Base-by-base conservation (phyloP, 2,329 filamentous ascomycete species). In the Ilyonectria mors-panacis region DNA sequence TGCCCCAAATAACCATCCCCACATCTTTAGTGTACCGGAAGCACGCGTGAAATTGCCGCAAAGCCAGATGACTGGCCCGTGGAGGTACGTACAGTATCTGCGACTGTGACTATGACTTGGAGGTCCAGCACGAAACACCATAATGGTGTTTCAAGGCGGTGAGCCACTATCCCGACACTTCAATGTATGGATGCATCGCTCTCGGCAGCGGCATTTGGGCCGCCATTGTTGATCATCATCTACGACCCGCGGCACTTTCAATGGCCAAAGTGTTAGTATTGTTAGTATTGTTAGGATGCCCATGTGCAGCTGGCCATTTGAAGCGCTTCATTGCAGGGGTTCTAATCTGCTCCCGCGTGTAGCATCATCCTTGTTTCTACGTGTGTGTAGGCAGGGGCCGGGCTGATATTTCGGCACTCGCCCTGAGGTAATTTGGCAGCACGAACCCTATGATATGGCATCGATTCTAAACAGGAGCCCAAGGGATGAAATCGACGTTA, bases 351-450 rank as follows among this genome's bases (percentile, higher is more conserved):
- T 66, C 45, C 63, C 63, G 62, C 63, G 63, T 66, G 63, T 60
- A 60, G 48, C 59, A 50, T 59, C 62, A 59, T 59, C 56, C 56
- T 65, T 56, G 42, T 54, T 26, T 26, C 26, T 39, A 50, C 55
- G 51, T 45, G 26, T 59, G 35, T 51, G 48, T 12, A 23, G 35
- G 28, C 58, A 61, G 63, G 57, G 63, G 58, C 45, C 57, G 45
- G 44, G 58, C 58, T 66, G 63, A 62, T 66, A 58, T 53, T 48
- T 66, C 63, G 63, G 63, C 58, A 62, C 53, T 66, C 58, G 53
- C 53, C 44, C 57, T 61, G 63, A 47, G 47, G 23, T 17, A 44
- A 37, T 30, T 44, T 45, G 28, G n/a, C 45, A 51, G 45, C 45
- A 56, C 63, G 48, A 56, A 35, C 63, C 37, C 58, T 61, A 26